Conservation (phyloP, 139 green algal species). For the Chlamydomonas sp. region DNA sequence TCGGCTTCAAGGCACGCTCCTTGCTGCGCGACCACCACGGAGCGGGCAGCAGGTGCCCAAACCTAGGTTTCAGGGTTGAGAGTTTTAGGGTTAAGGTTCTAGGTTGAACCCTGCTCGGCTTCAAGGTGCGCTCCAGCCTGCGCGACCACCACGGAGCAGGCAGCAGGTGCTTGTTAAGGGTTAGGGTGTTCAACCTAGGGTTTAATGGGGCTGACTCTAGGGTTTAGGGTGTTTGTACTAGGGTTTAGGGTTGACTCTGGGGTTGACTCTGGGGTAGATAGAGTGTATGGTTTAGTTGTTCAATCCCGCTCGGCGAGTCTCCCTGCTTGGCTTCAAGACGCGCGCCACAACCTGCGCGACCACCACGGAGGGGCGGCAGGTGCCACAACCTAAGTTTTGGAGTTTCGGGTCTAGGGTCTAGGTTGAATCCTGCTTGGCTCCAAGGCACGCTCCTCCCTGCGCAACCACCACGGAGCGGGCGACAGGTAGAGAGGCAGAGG, state of each 20-base stretch:
- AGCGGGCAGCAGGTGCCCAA: not conserved
- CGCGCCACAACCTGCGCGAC: too few species aligned
- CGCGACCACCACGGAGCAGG: conserved; percentile 8
- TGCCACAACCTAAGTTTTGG: too few species aligned
- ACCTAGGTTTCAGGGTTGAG: not conserved
- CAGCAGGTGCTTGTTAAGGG: not conserved
- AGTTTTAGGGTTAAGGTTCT: too few species aligned
- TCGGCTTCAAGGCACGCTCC: conserved; percentile 7
- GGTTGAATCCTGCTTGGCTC: conserved; percentile 1
- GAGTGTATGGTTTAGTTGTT: too few species aligned
- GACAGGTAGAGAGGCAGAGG: not conserved
- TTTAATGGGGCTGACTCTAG: too few species aligned
- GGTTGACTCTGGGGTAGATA: too few species aligned
- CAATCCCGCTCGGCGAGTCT: too few species aligned
- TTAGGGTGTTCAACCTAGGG: not conserved
- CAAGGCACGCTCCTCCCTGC: not conserved
- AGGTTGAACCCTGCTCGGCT: not conserved
- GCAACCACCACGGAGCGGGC: conserved; percentile 6
- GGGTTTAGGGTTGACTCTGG: too few species aligned
- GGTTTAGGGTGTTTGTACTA: too few species aligned
- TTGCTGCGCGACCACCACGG: conserved; percentile 6
- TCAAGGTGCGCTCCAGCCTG: not conserved
- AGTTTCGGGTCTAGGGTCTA: too few species aligned
- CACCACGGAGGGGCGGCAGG: too few species aligned
- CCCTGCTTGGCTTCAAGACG: too few species aligned